Percentiles rank a stretch among this genome's conserved stretches.
Evolutionary conservation across 768 basidiomycete species (phyloP).

Genomic region (Boletus tylopilopsis): DNA sequence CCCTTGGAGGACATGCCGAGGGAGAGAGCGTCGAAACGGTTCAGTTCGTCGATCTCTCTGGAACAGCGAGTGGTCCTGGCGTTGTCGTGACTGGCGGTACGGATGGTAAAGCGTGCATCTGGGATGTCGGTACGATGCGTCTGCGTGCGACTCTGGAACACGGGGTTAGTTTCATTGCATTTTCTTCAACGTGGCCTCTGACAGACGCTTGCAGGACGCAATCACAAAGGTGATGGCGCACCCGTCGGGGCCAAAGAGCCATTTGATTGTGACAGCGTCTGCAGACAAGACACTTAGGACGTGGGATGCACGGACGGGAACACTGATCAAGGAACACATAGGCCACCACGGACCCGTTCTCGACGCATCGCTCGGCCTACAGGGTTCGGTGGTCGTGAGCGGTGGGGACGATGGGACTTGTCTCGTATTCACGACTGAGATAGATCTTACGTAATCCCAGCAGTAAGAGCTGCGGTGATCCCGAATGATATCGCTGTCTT

Average conservation of each 20-base stretch:
- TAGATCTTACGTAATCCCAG: conserved; percentile 26
- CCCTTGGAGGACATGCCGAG: conserved; percentile 79
- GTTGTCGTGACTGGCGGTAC: conserved; percentile 85
- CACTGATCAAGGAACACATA: conserved; percentile 70
- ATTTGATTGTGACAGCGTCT: conserved; percentile 81
- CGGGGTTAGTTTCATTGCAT: conserved; percentile 47
- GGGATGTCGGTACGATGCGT: conserved; percentile 89
- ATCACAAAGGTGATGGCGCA: conserved; percentile 77
- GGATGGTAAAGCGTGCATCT: conserved; percentile 91
- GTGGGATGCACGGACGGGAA: conserved; percentile 89
- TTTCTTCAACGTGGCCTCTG: neutral
- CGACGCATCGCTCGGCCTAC: conserved; percentile 64
- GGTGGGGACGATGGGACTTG: conserved; percentile 90
- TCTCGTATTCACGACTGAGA: conserved; percentile 72
- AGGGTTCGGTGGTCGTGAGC: conserved; percentile 74
- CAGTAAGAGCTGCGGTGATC: neutral
- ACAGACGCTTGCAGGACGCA: conserved; percentile 60
- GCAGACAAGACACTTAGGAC: conserved; percentile 84
- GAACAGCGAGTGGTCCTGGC: conserved; percentile 44
- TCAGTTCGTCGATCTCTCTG: conserved; percentile 74
- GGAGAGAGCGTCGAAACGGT: conserved; percentile 88
- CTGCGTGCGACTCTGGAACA: conserved; percentile 80
- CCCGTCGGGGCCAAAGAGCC: conserved; percentile 67
- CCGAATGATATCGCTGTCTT: too few species aligned
- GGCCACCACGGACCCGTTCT: conserved; percentile 82